Conservation (phyloP, 2,329 filamentous ascomycete genomes). For the Ophiostoma sp. region DNA sequence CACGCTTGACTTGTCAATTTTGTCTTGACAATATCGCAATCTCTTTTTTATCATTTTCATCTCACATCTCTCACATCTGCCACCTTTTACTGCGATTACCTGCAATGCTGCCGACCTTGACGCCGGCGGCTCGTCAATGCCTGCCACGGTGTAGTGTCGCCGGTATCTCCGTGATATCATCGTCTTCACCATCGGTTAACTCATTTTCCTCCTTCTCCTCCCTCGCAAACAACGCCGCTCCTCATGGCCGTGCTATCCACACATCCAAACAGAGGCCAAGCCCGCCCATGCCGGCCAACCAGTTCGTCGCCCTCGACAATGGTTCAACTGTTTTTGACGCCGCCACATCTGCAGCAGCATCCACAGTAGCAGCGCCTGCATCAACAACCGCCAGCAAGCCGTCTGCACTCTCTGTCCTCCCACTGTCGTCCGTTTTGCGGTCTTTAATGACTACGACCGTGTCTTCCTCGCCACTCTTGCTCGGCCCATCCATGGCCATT, state of each 20-base stretch:
- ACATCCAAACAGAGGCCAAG: slow-evolving; percentile 20
- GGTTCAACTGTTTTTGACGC: not conserved
- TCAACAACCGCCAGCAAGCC: not conserved
- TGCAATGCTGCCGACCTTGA: not conserved
- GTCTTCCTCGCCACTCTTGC: slow-evolving; percentile 68
- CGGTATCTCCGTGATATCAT: not conserved
- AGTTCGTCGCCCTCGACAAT: not conserved
- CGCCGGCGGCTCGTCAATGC: not conserved
- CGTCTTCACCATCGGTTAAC: not conserved
- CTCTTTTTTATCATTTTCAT: not conserved
- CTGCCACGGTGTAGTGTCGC: slow-evolving; percentile 11
- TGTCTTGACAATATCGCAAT: not conserved
- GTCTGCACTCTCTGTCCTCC: slow-evolving; percentile 62
- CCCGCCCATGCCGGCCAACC: slow-evolving; percentile 3
- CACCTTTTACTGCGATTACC: not conserved
- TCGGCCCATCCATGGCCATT: slow-evolving; percentile 67
- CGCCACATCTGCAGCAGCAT: not conserved
- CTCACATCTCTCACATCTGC: not conserved
- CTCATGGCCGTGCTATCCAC: slow-evolving; percentile 19
- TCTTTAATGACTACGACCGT: slow-evolving; percentile 69
- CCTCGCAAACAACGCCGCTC: not conserved
- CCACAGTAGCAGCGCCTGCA: not conserved
- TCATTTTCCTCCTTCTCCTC: not conserved
- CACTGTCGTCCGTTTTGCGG: slow-evolving; percentile 65
- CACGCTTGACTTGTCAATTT: not conserved